Evolutionary conservation across 805 yeast species (phyloP).

Genomic region (Candida tibetensis): DNA sequence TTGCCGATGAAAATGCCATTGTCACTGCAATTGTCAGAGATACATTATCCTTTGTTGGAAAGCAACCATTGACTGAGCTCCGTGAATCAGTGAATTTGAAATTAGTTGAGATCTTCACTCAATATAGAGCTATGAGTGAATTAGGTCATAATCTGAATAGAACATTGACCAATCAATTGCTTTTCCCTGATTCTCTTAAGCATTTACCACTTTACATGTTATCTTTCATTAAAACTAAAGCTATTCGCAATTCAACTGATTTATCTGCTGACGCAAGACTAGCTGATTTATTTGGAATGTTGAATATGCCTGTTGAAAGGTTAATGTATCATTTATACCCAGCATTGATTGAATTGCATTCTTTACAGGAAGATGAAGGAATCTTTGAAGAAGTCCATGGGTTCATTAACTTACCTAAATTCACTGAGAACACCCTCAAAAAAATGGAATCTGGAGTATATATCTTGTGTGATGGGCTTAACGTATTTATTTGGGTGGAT

Average conservation of each 20-base stretch:
- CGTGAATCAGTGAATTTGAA: constrained; percentile 39
- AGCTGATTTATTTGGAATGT: constrained; percentile 49
- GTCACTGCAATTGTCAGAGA: constrained; percentile 40
- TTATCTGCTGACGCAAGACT: constrained; percentile 64
- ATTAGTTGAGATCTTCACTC: constrained; percentile 44
- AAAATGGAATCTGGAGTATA: constrained; percentile 72
- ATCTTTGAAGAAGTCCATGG: constrained; percentile 25
- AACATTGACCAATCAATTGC: constrained; percentile 53
- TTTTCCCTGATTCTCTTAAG: constrained; percentile 78
- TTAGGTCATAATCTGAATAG: constrained; percentile 34
- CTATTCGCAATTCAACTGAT: constrained; percentile 51
- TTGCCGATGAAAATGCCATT: constrained; percentile 63
- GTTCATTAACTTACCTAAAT: constrained; percentile 49
- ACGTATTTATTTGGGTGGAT: constrained; percentile 64
- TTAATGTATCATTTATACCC: constrained; percentile 76
- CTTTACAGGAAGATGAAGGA: constrained; percentile 55
- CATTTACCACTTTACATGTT: constrained; percentile 67
- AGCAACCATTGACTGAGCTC: constrained; percentile 36
- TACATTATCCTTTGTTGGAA: constrained; percentile 39
- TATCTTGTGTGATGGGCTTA: constrained; percentile 66
- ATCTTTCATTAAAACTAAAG: constrained; percentile 65
- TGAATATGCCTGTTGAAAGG: constrained; percentile 52
- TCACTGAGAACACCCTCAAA: constrained; percentile 40
- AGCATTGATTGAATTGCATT: constrained; percentile 69
- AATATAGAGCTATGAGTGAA: constrained; percentile 51